Evolutionary conservation across 2,329 filamentous ascomycete genomes (phyloP), one percentile per base, ranked within the genome.

Genomic region (Colletotrichum acutatum): DNA sequence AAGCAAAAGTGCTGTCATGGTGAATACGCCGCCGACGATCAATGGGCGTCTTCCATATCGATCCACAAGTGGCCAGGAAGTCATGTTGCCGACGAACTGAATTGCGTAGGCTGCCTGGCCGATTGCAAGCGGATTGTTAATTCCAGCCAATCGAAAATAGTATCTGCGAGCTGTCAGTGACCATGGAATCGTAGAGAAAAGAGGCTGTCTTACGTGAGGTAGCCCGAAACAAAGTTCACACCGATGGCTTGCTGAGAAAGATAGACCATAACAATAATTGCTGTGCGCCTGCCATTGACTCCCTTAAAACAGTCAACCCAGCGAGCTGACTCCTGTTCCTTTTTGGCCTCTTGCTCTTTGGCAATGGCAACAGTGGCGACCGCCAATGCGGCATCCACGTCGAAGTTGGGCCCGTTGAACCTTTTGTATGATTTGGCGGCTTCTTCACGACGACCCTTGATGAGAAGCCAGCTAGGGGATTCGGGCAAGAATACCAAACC

Each of bases 211-310:
- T 30, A 82, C 86, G 76, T 91, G 24, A 62, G 26, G 19, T 82
- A 12, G 78, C 78, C 78, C 42, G 74, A 74, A 61, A 80, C 75
- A 22, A 81, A 80, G 46, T 78, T 79, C 14, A 80, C 78, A 11
- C 79, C 79, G 32, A 80, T 78, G 22, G 77, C 76, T 53, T 80
- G 79, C 67, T 81, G 79, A 0, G 79, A 76, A 2, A 80, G 75
- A 46, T 80, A 81, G 30, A 80, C 78, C 79, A 80, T 79, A 61
- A 77, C 73, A 19, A 81, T 78, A 16, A 81, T 79, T 16, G 76
- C 73, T 11, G 78, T 80, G n/a, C 79, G 72, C 26, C 78, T 76
- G 4, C 76, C 73, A 67, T 80, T 78, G 9, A 75, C 75, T 8
- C 79, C 79, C 57, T 67, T 75, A 73, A 80, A 80, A 32, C 78